phyloP scores from a whole-genome alignment of 805 yeast species.

The Yamadazyma endophytica region DNA sequence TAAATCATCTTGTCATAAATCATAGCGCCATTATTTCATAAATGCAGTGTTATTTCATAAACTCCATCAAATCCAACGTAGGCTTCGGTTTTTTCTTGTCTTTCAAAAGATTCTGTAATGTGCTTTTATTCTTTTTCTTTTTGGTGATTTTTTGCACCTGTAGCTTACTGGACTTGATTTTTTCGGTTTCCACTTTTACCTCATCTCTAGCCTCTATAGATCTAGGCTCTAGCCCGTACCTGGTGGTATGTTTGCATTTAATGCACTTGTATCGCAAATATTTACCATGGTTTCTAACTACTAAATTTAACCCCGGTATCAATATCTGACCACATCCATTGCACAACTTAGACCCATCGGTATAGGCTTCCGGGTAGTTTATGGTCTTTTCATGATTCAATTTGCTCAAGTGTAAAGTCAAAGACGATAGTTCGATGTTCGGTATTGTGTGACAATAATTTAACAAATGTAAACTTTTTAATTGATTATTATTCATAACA shows the following conservation, averaged over 20 bases:
- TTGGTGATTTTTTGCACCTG: too few relatives aligned
- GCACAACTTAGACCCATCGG: slow-evolving; percentile 22
- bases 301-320: slow-evolving; percentile 26
- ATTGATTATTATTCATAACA: slow-evolving; percentile 13
- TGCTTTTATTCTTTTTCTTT: slow-evolving; percentile 45
- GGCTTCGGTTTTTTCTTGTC: slow-evolving; percentile 34
- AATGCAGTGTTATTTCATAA: slow-evolving; percentile 41
- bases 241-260: slow-evolving; percentile 8
- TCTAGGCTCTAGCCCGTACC: neutral
- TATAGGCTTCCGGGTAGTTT: slow-evolving; percentile 22
- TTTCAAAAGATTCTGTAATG: slow-evolving; percentile 37
- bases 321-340: slow-evolving; percentile 24
- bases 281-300: neutral
- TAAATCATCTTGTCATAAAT: too few relatives aligned
- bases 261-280: slow-evolving; percentile 12
- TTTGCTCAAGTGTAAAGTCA: slow-evolving; percentile 17
- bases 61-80: slow-evolving; percentile 46
- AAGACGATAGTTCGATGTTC: too few relatives aligned
- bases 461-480: slow-evolving; percentile 21
- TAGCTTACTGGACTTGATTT: slow-evolving; percentile 19
- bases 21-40: too few relatives aligned
- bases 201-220: too few relatives aligned
- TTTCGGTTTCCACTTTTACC: neutral
- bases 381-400: slow-evolving; percentile 20
- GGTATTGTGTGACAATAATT: slow-evolving; percentile 26